Evolutionary conservation across 345 rosid species (phyloP), one percentile per base, ranked within the genome.

Genomic region (Populus nigra): DNA sequence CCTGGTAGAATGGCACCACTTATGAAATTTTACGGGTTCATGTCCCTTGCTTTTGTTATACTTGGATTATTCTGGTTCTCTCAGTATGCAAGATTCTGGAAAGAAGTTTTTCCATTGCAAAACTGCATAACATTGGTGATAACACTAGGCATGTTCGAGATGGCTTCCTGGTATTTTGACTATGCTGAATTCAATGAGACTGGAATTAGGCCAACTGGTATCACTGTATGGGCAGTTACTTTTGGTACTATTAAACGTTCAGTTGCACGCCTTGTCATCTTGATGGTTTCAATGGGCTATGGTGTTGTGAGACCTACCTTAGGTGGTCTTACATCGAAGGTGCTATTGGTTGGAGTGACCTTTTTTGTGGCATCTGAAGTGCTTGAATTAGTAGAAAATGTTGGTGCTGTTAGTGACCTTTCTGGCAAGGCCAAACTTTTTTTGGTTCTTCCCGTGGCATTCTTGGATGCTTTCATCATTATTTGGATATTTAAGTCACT

Each of bases 1-100:
- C 98, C 99, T 0, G 98, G 99, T 71, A 88, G 98, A 75, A 96
- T 96, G 98, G 97, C 99, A 23, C 99, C 99, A 0, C 78, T 96
- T 31, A 90, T 92, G 99, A 89, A 90, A 75, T 96, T 96, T 82
- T 89, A 89, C 57, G 92, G 95, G 29, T 87, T 88, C 86, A 91
- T 94, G 93, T 94, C 99, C 55, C 86, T 94, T 78, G 97, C 94
- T 69, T 96, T 92, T 81, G 89, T 94, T 81, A 65, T 96, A 22
- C 97, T 94, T 8, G 97, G 95, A 66, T 67, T 94, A 74, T 89
- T 89, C 80, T 96, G 99, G 99, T 94, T 96, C 91, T 92, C 92
- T 0, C 97, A 94, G 80, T 96, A 92, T 75, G 97, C 94, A 7
- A 89, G 97, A 74, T 94, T 88, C 81, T 96, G 98, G 99, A 90